Base-by-base conservation (phyloP, 805 yeast species). In the Candida coquimbonensis region DNA sequence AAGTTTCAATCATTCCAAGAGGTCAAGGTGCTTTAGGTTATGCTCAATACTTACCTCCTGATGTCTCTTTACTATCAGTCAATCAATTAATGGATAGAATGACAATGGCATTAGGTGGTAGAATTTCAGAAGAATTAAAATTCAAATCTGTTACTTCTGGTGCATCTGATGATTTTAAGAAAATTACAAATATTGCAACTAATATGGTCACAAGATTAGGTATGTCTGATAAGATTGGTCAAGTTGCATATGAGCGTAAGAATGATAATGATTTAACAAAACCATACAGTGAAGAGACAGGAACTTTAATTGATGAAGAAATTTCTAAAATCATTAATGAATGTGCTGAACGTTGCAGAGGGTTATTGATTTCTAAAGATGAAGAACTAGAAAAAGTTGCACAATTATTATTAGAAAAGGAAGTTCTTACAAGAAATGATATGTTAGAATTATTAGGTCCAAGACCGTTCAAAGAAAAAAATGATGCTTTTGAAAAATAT, bases 21-120 rank as follows among this genome's bases (percentile, higher is more conserved):
- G 98, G 98, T 14, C 93, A 85, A 66, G 96, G 96, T 52, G 96
- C 98, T 3, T 73, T 93, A 44, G 99, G 99, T 21, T 93, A 95
- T 64, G 99, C 99, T 2, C 96, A 93, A 64, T 95, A 91, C 61
- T 74, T 95, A 52, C 99, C 99, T 3, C 88, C 91, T 42, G 99
- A 93, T 62, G 81, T 83, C 48, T 89, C 87, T 59, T 70, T 93
- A 58, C 70, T 87, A 54, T 78, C 83, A 29, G 81, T 82, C 47
- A 75, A 80, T 51, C 96, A 93, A 65, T 77, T 90, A 51, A 73
- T 73, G 53, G 96, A 93, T 64, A 77, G 95, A 53, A 90, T 93
- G 95, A 80, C 89, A 26, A 95, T 93, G 98, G 85, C 97, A 0
- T 73, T 93, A 40, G 99, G 98, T 36, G 99, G 99, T 17, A 78